These are phyloP conservation scores for Paecilomyces niveus DNA, from an alignment of 2,329 filamentous ascomycete genomes.

Conservation along the genomic window DNA sequence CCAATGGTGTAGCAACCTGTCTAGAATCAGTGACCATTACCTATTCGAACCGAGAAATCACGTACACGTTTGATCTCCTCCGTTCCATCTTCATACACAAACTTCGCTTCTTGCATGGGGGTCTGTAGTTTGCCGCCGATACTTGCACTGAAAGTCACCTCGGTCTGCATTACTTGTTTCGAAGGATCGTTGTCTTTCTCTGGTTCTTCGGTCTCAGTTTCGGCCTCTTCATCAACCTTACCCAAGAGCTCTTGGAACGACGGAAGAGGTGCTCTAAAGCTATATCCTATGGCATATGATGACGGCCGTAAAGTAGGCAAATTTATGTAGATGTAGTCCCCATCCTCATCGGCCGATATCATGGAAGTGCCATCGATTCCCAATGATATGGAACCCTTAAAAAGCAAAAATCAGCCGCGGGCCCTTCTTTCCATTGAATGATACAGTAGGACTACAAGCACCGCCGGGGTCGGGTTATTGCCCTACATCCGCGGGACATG, in stretches of 20 bases:
- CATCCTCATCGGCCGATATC: conserved; percentile 21
- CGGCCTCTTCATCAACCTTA: conserved; percentile 12
- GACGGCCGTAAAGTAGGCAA: conserved; percentile 19
- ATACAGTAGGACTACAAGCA: not conserved
- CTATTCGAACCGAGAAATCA: not conserved
- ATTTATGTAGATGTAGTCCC: conserved; percentile 20
- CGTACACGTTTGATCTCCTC: conserved; percentile 20
- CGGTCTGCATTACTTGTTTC: conserved; percentile 9
- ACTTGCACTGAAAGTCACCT: conserved; percentile 25
- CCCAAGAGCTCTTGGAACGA: conserved; percentile 13
- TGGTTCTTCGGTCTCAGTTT: conserved; percentile 10
- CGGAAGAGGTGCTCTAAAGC: conserved; percentile 28
- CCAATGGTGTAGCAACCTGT: conserved; percentile 23
- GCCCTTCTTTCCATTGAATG: not conserved
- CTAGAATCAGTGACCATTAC: conserved; percentile 5
- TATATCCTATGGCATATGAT: conserved; percentile 24
- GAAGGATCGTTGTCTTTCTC: conserved; percentile 2
- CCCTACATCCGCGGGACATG: not conserved
- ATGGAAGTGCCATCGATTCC: conserved; percentile 28
- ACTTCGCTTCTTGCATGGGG: conserved; percentile 12
- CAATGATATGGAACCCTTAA: conserved; percentile 25
- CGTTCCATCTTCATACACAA: conserved; percentile 19
- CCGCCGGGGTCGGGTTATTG: not conserved
- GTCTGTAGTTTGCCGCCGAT: conserved; percentile 23
- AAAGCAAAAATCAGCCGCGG: not conserved